phyloP scores from a whole-genome alignment of 2,329 filamentous ascomycete species.

The Apiospora pterosperma region DNA sequence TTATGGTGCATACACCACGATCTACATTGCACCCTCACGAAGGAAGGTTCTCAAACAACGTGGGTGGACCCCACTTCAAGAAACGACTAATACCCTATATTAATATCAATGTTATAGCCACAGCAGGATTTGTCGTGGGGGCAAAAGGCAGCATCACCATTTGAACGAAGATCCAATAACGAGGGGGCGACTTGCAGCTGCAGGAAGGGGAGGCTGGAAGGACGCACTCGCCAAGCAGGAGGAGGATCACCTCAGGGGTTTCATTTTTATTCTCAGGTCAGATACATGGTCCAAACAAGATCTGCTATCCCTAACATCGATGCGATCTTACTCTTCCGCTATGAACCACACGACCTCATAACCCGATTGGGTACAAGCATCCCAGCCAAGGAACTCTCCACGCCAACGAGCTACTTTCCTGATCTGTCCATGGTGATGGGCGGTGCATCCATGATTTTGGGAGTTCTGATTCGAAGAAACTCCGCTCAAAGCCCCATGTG shows the following conservation, averaged over 20 bases:
- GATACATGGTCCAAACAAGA: not conserved
- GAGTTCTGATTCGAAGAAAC: slow-evolving; percentile 1
- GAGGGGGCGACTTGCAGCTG: not conserved
- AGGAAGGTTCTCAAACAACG: not conserved
- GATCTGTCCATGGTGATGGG: not conserved
- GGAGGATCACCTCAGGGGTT: not conserved
- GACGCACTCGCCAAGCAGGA: not conserved
- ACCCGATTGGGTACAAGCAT: not conserved
- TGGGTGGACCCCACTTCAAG: not conserved
- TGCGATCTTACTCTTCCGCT: not conserved
- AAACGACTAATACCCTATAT: not conserved
- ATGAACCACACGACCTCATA: not conserved
- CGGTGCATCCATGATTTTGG: not conserved
- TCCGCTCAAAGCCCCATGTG: not conserved
- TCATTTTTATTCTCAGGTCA: not conserved
- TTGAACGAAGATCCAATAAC: not conserved
- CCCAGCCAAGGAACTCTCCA: not conserved
- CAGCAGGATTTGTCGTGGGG: not conserved
- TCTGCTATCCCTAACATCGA: not conserved
- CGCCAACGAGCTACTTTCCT: not conserved
- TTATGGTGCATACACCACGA: not conserved
- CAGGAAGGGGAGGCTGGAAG: not conserved
- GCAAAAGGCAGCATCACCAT: not conserved
- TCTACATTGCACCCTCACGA: not conserved
- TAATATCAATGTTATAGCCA: not conserved